Evolutionary conservation across 805 yeast species (phyloP).

Genomic region (Barnettozyma wickerhamii): DNA sequence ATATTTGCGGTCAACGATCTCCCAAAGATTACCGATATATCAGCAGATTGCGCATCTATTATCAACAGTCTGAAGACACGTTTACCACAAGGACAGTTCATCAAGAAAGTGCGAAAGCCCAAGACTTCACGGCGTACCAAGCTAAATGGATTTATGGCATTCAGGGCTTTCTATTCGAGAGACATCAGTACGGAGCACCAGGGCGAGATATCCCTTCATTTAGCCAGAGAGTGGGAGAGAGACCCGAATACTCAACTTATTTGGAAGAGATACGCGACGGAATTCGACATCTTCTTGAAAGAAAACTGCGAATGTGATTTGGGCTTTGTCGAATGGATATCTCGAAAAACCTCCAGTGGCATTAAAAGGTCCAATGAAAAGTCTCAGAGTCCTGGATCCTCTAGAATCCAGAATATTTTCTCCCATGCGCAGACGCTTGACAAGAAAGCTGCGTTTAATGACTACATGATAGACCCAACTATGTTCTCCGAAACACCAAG

Average conservation of each 20-base stretch:
- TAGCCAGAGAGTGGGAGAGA: slow-evolving; percentile 27
- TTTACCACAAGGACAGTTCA: background rate
- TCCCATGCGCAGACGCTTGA: no score
- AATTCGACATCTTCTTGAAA: slow-evolving; percentile 20
- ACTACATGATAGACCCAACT: no score
- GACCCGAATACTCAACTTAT: slow-evolving; percentile 22
- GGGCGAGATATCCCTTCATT: slow-evolving; percentile 22
- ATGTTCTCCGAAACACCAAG: no score
- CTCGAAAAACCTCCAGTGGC: background rate
- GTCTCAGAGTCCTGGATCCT: no score
- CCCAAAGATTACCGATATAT: background rate
- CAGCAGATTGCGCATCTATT: background rate
- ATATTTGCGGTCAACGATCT: background rate
- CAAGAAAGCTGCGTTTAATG: no score
- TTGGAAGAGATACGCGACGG: slow-evolving; percentile 29
- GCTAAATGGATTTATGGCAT: slow-evolving; percentile 31
- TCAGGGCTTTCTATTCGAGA: slow-evolving; percentile 28
- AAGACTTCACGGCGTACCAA: slow-evolving; percentile 10
- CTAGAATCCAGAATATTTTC: background rate
- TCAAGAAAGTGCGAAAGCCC: background rate
- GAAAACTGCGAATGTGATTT: background rate
- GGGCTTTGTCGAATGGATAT: slow-evolving; percentile 10
- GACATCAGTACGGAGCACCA: slow-evolving; percentile 23
- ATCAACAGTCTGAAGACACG: background rate
- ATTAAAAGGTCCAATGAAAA: no score